phyloP scores from a whole-genome alignment of 495 filamentous ascomycete species.

The Annulohypoxylon bovei region DNA sequence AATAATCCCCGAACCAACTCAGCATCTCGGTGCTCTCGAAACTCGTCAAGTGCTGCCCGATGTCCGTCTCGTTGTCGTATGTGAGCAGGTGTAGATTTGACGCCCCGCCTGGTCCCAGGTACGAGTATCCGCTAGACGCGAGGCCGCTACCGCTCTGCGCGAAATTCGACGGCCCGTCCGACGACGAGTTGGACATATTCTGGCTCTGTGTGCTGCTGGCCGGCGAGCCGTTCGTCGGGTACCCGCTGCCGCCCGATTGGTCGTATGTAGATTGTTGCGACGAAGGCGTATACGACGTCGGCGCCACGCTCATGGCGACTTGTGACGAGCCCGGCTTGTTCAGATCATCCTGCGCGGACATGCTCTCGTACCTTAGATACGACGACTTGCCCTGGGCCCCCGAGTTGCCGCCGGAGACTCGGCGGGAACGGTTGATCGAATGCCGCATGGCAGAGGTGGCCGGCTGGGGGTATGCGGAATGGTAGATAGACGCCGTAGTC shows the following conservation, averaged over 20 bases:
- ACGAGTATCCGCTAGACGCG: constrained; percentile 53
- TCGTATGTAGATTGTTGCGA: constrained; percentile 51
- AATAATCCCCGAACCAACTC: constrained; percentile 72
- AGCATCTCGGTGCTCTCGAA: constrained; percentile 78
- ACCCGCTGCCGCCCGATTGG: constrained; percentile 30
- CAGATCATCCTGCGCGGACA: constrained; percentile 44
- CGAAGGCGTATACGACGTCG: constrained; percentile 42
- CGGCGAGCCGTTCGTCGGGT: constrained; percentile 44
- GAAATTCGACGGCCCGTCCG: constrained; percentile 47
- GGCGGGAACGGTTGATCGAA: constrained; percentile 54
- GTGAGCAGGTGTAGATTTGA: constrained; percentile 45
- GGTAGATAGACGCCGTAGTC: constrained; percentile 51
- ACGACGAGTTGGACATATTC: constrained; percentile 9
- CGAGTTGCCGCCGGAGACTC: constrained; percentile 48
- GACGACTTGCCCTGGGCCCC: constrained; percentile 50
- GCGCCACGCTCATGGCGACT: constrained; percentile 44
- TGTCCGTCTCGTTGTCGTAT: constrained; percentile 57
- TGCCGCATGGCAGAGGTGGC: constrained; percentile 57
- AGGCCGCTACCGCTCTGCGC: constrained; percentile 52
- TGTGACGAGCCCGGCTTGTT: constrained; percentile 31
- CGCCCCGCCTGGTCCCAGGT: constrained; percentile 51
- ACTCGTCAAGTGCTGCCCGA: constrained; percentile 58
- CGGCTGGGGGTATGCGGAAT: constrained; percentile 57
- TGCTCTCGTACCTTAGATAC: constrained; percentile 50
- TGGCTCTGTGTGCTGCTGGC: constrained; percentile 44